Percentiles rank a stretch among this genome's conserved stretches.
Evolutionary conservation across 495 filamentous ascomycete genomes (phyloP).

Genomic region (Tricharina praecox): DNA sequence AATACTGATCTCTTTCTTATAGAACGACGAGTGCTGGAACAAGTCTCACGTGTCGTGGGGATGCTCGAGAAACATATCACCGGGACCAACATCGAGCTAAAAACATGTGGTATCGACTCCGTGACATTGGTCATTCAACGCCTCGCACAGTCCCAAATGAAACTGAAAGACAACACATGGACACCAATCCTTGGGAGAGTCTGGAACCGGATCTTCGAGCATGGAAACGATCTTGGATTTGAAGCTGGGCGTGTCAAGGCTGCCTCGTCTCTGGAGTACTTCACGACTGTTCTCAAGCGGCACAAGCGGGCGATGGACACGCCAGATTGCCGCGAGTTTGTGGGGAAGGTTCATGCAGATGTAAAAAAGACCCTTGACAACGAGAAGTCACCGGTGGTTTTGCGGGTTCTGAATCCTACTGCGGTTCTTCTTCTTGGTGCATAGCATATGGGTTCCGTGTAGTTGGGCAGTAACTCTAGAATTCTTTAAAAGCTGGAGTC

Average conservation of each 20-base stretch:
- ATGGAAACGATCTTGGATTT: slow-evolving; percentile 17
- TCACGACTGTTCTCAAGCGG: slow-evolving; percentile 14
- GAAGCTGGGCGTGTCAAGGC: slow-evolving; percentile 22
- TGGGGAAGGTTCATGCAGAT: background rate
- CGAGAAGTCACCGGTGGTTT: background rate
- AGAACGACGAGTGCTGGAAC: slow-evolving; percentile 5
- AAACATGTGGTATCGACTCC: slow-evolving; percentile 19
- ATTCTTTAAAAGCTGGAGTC: no score
- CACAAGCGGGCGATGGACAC: background rate
- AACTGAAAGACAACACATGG: slow-evolving; percentile 12
- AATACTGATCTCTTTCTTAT: no score
- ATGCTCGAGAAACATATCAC: slow-evolving; percentile 14
- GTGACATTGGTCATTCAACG: slow-evolving; percentile 11
- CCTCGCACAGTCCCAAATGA: slow-evolving; percentile 8
- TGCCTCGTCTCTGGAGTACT: slow-evolving; percentile 10
- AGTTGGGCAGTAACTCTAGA: no score
- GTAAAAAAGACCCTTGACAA: background rate
- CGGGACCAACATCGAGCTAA: slow-evolving; percentile 23
- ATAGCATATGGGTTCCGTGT: no score
- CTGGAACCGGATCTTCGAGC: slow-evolving; percentile 14
- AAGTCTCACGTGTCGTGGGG: slow-evolving; percentile 10
- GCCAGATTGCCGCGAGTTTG: background rate
- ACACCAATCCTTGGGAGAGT: slow-evolving; percentile 12
- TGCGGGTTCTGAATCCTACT: background rate
- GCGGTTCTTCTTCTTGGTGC: background rate